Conservation (phyloP, 495 filamentous ascomycete genomes). For the Thozetella sp. region DNA sequence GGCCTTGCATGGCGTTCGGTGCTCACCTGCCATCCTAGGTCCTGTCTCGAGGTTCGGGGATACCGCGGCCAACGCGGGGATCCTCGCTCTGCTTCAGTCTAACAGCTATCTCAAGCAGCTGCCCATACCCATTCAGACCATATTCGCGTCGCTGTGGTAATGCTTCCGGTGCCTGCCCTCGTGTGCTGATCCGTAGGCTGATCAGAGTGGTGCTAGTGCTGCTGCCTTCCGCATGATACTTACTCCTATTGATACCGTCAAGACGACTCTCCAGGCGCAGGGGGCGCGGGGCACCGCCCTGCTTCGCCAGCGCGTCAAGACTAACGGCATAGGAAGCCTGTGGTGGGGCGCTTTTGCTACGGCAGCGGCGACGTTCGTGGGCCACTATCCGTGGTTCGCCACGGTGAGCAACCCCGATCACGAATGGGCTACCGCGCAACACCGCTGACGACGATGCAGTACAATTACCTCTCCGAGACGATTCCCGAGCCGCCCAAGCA, state of each 20-base stretch:
- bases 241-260: constrained; percentile 33
- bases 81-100: constrained; percentile 28
- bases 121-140: constrained; percentile 25
- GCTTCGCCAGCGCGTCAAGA: constrained; percentile 32
- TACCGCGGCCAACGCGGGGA: constrained; percentile 35
- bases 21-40: constrained; percentile 16
- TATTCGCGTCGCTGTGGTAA: constrained; percentile 30
- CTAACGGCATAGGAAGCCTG: constrained; percentile 26
- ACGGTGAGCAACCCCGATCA: constrained; percentile 13
- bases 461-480: constrained; percentile 21
- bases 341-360: constrained; percentile 36
- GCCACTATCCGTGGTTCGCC: constrained; percentile 35
- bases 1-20: too few relatives aligned
- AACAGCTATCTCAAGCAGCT: constrained; percentile 29
- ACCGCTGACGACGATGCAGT: too few relatives aligned
- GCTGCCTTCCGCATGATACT: constrained; percentile 31
- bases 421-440: neutral
- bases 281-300: constrained; percentile 22
- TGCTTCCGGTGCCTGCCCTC: neutral
- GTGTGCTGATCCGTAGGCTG: neutral
- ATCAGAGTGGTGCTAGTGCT: constrained; percentile 11
- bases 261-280: constrained; percentile 33
- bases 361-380: constrained; percentile 31
- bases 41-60: constrained; percentile 32
- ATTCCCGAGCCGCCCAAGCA: constrained; percentile 22